Percentiles rank a stretch among this genome's conserved stretches.
These are phyloP conservation scores for Quillaja saponaria DNA, from an alignment of 306 rosid species.

Conservation along the genomic window DNA sequence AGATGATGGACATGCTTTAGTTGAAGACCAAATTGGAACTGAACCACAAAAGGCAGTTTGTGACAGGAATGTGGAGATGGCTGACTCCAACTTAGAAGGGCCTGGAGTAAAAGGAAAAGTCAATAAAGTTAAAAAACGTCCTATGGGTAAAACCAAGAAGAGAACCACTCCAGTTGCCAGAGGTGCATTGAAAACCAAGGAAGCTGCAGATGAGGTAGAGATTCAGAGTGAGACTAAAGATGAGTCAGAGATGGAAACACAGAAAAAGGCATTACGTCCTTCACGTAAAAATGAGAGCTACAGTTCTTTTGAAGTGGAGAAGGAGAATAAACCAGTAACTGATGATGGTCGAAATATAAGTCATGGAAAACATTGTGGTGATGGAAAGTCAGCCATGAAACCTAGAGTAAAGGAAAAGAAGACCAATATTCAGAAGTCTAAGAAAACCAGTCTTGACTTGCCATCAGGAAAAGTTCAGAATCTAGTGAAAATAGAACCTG, in stretches of 20 bases:
- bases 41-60: constrained; percentile 29
- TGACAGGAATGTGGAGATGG: constrained; percentile 21
- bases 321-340: constrained; percentile 65
- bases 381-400: constrained; percentile 34
- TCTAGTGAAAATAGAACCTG: constrained; percentile 46
- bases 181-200: constrained; percentile 27
- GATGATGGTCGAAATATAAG: constrained; percentile 31
- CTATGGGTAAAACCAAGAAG: constrained; percentile 43
- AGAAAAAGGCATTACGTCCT: constrained; percentile 31
- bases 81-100: constrained; percentile 39
- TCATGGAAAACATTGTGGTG: constrained; percentile 16
- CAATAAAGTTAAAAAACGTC: constrained; percentile 32
- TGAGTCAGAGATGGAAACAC: constrained; percentile 35
- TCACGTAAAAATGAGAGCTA: constrained; percentile 36
- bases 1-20: constrained; percentile 41
- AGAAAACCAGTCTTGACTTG: constrained; percentile 18
- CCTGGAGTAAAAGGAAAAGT: constrained; percentile 35
- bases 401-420: constrained; percentile 32
- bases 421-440: constrained; percentile 32
- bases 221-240: constrained; percentile 30
- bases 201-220: constrained; percentile 33
- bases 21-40: constrained; percentile 32
- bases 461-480: constrained; percentile 34
- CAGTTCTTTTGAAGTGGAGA: constrained; percentile 43
- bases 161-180: constrained; percentile 27